These are phyloP conservation scores for Glomus cerebriforme DNA, from an alignment of 192 early-diverging fungal species.

Conservation along the genomic window DNA sequence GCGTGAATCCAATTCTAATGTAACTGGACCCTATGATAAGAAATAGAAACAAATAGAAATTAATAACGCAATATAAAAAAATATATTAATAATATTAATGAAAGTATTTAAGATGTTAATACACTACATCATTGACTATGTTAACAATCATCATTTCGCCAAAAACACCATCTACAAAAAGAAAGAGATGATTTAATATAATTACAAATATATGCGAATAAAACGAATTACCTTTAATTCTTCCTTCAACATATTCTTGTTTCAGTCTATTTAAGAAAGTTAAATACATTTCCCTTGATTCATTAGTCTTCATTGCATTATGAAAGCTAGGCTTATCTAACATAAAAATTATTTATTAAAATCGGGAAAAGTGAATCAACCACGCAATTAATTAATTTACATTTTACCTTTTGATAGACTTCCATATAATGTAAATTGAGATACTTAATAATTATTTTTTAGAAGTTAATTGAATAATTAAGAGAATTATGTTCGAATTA, in stretches of 20 bases:
- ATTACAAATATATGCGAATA: not conserved
- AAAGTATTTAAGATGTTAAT: not conserved
- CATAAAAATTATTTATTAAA: constrained; percentile 1
- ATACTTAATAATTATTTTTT: constrained; percentile 51
- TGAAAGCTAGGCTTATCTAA: constrained; percentile 92
- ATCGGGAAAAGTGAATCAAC: not conserved
- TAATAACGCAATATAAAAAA: not conserved
- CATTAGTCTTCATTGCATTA: constrained; percentile 74
- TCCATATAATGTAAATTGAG: constrained; percentile 93
- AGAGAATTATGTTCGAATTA: not conserved
- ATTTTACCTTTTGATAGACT: constrained; percentile 69
- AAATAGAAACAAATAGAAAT: too few species aligned
- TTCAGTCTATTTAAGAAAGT: constrained; percentile 72
- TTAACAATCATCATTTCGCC: constrained; percentile 96
- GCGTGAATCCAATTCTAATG: constrained; percentile 57
- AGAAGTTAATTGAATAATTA: not conserved
- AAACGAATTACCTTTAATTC: constrained; percentile 67
- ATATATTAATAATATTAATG: too few species aligned
- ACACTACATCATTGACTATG: constrained; percentile 78
- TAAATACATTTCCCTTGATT: constrained; percentile 73
- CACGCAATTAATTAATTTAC: not conserved
- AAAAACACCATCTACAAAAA: constrained; percentile 79
- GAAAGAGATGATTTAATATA: not conserved
- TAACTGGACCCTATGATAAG: constrained; percentile 47
- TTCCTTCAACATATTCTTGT: constrained; percentile 59